These are phyloP conservation scores for Desmodesmus armatus DNA, from an alignment of 139 green algal species.

Conservation along the genomic window DNA sequence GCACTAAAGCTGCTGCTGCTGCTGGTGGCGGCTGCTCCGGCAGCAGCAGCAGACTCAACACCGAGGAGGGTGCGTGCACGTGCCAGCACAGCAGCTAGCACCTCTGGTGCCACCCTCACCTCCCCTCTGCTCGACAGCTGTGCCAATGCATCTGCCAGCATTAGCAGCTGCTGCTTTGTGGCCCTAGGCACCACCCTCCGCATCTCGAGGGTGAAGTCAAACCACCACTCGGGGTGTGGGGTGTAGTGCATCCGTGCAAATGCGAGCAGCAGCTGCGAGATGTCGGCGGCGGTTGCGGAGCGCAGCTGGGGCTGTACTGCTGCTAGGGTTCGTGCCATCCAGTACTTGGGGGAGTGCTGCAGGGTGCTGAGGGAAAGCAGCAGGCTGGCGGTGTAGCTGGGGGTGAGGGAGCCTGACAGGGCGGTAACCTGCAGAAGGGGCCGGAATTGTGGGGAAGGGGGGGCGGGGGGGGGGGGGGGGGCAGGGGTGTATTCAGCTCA, in stretches of 20 bases:
- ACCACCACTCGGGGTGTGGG: slow-evolving; percentile 25
- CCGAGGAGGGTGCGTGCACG: neutral
- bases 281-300: neutral
- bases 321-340: neutral
- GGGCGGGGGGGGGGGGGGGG: no score
- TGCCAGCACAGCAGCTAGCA: slow-evolving; percentile 10
- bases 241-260: slow-evolving; percentile 21
- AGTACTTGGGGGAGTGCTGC: neutral
- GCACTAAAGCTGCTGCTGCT: no score
- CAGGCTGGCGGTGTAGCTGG: slow-evolving; percentile 12
- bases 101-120: neutral
- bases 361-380: slow-evolving; percentile 30
- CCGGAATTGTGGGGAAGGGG: neutral
- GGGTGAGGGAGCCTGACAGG: neutral
- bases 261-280: neutral
- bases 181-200: neutral
- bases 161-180: neutral
- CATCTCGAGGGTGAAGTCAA: slow-evolving; percentile 23
- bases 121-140: slow-evolving; percentile 2
- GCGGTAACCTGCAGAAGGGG: neutral
- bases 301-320: slow-evolving; percentile 16
- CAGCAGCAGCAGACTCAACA: no score
- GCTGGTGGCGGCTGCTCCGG: no score
- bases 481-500: neutral
- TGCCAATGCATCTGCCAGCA: neutral